phyloP scores from a whole-genome alignment of 768 basidiomycete genomes.

The Leccinum uliginosum region DNA sequence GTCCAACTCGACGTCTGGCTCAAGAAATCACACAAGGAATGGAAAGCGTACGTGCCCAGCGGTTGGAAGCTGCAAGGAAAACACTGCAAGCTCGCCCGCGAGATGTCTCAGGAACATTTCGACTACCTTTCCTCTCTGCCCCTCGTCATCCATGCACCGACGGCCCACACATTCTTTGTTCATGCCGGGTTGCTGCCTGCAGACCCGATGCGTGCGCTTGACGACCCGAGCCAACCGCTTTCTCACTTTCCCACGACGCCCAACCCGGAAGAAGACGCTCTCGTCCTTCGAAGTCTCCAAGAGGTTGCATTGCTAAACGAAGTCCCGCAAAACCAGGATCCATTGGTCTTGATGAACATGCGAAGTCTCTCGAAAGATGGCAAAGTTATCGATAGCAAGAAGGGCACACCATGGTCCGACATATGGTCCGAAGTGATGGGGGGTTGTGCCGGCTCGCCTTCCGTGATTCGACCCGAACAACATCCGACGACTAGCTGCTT shows the following conservation, averaged over 20 bases:
- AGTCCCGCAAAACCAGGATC: conserved; percentile 71
- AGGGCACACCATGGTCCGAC: conserved; percentile 72
- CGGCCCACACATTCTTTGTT: conserved; percentile 69
- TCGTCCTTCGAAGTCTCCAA: conserved; percentile 49
- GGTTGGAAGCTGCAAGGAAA: conserved; percentile 72
- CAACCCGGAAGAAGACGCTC: conserved; percentile 14
- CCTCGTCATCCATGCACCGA: conserved; percentile 67
- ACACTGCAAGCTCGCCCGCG: conserved; percentile 72
- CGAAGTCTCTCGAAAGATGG: conserved; percentile 37
- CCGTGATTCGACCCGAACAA: neutral
- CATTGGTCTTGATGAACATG: conserved; percentile 58
- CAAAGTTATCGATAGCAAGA: conserved; percentile 25
- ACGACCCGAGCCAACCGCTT: conserved; percentile 63
- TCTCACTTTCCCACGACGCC: conserved; percentile 49
- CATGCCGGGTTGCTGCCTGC: conserved; percentile 83
- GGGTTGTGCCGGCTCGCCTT: conserved; percentile 48
- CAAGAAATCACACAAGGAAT: conserved; percentile 34
- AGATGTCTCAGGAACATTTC: conserved; percentile 60
- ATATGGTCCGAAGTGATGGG: conserved; percentile 71
- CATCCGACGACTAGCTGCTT: conserved; percentile 40
- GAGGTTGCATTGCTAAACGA: conserved; percentile 63
- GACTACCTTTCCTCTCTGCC: conserved; percentile 73
- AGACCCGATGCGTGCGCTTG: conserved; percentile 53
- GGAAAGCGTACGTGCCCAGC: conserved; percentile 53
- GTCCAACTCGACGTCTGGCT: conserved; percentile 38